Evolutionary conservation across 176 grass and related monocot species (phyloP).

Genomic region (Aegilops tauschii): DNA sequence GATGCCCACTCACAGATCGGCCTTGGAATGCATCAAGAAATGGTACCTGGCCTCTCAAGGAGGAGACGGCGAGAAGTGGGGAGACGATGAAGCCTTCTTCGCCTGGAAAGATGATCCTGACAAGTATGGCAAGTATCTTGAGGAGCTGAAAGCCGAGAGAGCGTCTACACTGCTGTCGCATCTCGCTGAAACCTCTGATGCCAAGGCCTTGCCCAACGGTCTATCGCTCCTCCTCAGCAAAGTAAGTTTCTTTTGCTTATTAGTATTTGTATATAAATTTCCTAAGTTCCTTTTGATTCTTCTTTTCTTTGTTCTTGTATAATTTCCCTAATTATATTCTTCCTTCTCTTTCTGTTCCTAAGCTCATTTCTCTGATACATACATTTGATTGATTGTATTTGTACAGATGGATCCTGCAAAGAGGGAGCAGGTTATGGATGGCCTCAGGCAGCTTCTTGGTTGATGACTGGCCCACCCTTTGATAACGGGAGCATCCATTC

Average conservation of each 20-base stretch:
- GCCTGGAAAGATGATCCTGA: constrained; percentile 73
- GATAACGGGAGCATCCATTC: neutral
- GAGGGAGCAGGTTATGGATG: constrained; percentile 58
- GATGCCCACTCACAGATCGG: constrained; percentile 48
- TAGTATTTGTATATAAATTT: neutral
- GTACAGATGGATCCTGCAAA: constrained; percentile 85
- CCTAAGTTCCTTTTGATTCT: neutral
- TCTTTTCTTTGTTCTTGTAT: neutral
- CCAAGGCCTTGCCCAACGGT: constrained; percentile 60
- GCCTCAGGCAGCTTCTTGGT: constrained; percentile 64
- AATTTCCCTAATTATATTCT: no score
- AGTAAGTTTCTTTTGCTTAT: constrained; percentile 39
- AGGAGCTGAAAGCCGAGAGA: constrained; percentile 73
- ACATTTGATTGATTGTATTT: constrained; percentile 9
- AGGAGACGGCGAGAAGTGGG: constrained; percentile 48
- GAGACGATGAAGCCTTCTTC: constrained; percentile 85
- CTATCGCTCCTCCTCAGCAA: constrained; percentile 71
- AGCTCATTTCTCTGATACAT: neutral
- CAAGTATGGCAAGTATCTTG: constrained; percentile 65
- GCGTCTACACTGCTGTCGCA: constrained; percentile 49
- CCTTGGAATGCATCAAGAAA: constrained; percentile 57
- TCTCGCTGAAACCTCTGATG: constrained; percentile 65
- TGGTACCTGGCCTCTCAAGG: constrained; percentile 56
- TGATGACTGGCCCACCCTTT: constrained; percentile 15
- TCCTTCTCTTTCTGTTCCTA: neutral